These are phyloP conservation scores for Eremothecium sinecaudum DNA, from an alignment of 1,139 yeast species.

Conservation along the genomic window DNA sequence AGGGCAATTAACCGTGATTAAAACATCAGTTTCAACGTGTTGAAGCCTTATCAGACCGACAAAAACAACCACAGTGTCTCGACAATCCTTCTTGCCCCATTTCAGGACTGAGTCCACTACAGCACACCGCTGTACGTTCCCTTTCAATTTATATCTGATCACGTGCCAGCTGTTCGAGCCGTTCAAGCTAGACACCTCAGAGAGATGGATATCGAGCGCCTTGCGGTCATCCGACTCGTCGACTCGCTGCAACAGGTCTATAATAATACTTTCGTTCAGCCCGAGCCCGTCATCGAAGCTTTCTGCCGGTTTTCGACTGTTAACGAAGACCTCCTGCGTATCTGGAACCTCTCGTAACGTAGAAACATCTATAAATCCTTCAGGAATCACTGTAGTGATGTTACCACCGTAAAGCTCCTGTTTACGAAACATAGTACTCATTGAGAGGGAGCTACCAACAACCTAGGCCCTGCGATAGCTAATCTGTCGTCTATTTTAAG, in stretches of 20 bases:
- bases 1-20: conserved; percentile 54
- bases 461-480: too few species aligned
- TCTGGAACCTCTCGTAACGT: conserved; percentile 72
- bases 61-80: conserved; percentile 37
- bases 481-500: too few species aligned
- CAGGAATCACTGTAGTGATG: conserved; percentile 46
- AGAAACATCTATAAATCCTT: conserved; percentile 60
- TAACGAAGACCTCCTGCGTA: conserved; percentile 74
- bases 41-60: conserved; percentile 46
- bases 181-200: conserved; percentile 23
- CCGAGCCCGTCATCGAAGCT: conserved; percentile 31
- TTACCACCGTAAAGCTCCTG: conserved; percentile 68
- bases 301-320: conserved; percentile 27
- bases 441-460: too few species aligned
- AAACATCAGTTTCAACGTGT: conserved; percentile 49
- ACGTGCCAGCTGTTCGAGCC: conserved; percentile 29
- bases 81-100: conserved; percentile 39
- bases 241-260: conserved; percentile 61
- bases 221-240: conserved; percentile 33
- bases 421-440: conserved; percentile 1
- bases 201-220: conserved; percentile 35
- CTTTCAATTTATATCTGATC: conserved; percentile 12
- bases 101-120: conserved; percentile 28
- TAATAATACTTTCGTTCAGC: conserved; percentile 51
- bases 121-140: conserved; percentile 12